Percentiles rank a stretch among this genome's conserved stretches.
Evolutionary conservation across 495 filamentous ascomycete genomes (phyloP).

Genomic region (Mytilinidion resinicola): DNA sequence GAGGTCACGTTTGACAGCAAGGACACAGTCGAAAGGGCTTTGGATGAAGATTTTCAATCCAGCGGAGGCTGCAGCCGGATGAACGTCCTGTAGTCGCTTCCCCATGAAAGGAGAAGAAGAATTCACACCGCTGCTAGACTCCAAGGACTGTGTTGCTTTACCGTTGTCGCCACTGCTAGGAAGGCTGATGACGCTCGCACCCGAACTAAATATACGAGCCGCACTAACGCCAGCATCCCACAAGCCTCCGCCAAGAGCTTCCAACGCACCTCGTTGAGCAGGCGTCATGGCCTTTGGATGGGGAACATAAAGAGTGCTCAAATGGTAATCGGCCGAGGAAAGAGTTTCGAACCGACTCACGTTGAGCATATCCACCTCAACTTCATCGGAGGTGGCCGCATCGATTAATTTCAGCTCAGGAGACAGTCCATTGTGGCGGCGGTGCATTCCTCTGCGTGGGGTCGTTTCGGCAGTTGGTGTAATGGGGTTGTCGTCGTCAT

Average conservation of each 20-base stretch:
- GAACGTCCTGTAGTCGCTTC: constrained; percentile 24
- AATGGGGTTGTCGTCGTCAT: constrained; percentile 53
- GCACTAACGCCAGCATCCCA: constrained; percentile 84
- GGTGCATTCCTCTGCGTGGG: constrained; percentile 53
- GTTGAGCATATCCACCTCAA: constrained; percentile 70
- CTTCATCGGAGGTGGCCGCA: constrained; percentile 67
- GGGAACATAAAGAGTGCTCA: constrained; percentile 72
- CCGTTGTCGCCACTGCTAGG: constrained; percentile 40
- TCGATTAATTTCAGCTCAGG: constrained; percentile 90
- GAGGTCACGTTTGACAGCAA: constrained; percentile 78
- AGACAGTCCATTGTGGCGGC: constrained; percentile 65
- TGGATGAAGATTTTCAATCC: constrained; percentile 93
- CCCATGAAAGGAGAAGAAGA: constrained; percentile 9
- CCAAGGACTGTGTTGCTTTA: constrained; percentile 41
- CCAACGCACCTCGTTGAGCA: constrained; percentile 61
- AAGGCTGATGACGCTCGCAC: constrained; percentile 66
- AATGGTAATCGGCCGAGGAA: constrained; percentile 86
- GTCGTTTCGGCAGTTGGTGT: constrained; percentile 43
- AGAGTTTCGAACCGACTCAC: constrained; percentile 79
- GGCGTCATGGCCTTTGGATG: constrained; percentile 52
- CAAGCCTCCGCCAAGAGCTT: constrained; percentile 56
- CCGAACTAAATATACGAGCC: constrained; percentile 75
- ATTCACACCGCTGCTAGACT: constrained; percentile 43
- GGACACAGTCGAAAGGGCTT: constrained; percentile 89
- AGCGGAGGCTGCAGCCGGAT: constrained; percentile 42